Evolutionary conservation across 306 rosid genomes (phyloP).

Genomic region (Lithocarpus polystachyus): DNA sequence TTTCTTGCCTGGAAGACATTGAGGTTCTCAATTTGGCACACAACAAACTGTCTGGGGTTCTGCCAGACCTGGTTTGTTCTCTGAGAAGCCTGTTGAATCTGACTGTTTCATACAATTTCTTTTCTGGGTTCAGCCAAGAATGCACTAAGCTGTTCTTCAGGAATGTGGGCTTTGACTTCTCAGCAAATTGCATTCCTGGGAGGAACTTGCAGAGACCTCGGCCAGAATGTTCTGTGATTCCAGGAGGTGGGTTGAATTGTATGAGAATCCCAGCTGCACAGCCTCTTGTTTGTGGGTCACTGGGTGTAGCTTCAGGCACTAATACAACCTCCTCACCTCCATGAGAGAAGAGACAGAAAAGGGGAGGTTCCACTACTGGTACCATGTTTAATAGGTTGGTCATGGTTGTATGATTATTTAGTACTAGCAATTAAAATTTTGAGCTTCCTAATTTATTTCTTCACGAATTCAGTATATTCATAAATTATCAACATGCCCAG

Average conservation of each 20-base stretch:
- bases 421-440: constrained; percentile 40
- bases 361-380: constrained; percentile 5
- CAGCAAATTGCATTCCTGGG: constrained; percentile 84
- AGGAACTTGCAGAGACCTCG: constrained; percentile 77
- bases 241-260: constrained; percentile 81
- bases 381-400: constrained; percentile 31
- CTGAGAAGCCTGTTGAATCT: constrained; percentile 65
- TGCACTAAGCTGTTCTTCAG: constrained; percentile 52
- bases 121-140: constrained; percentile 88
- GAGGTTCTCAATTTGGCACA: constrained; percentile 81
- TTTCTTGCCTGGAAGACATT: constrained; percentile 76
- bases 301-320: constrained; percentile 24
- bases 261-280: constrained; percentile 72
- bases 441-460: constrained; percentile 38
- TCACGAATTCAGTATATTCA: constrained; percentile 23
- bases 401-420: constrained; percentile 37
- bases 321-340: constrained; percentile 45
- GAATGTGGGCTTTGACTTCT: constrained; percentile 86
- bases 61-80: constrained; percentile 77
- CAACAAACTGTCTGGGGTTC: constrained; percentile 83
- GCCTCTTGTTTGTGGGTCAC: constrained; percentile 68
- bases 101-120: constrained; percentile 86
- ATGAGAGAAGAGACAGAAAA: constrained; percentile 13
- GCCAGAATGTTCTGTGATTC: constrained; percentile 77
- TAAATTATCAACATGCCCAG: constrained; percentile 12